Conservation (phyloP, 2,329 filamentous ascomycete genomes). For the Sphaerulina populicola region DNA sequence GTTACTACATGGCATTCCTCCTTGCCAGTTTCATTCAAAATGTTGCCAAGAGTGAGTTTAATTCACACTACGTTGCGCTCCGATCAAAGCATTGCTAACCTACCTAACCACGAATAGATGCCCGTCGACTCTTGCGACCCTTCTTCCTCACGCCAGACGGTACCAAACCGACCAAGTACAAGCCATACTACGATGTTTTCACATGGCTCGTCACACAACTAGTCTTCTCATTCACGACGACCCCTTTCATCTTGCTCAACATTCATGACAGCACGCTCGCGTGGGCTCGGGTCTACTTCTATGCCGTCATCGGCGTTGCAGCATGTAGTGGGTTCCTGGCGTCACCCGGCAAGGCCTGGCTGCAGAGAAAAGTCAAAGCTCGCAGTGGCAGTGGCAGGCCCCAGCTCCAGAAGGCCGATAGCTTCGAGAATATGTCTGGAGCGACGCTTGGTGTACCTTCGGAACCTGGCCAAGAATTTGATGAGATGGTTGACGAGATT, state of each 20-base stretch:
- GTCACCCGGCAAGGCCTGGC: constrained; percentile 60
- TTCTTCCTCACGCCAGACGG: constrained; percentile 82
- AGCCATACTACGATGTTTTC: constrained; percentile 77
- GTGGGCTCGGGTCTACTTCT: constrained; percentile 87
- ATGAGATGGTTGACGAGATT: constrained; percentile 69
- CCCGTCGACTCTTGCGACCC: constrained; percentile 78
- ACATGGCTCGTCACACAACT: constrained; percentile 69
- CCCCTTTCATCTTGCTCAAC: constrained; percentile 76
- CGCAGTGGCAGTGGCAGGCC: constrained; percentile 26
- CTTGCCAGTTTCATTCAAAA: constrained; percentile 88
- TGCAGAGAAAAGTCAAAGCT: constrained; percentile 34
- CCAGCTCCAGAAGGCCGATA: constrained; percentile 24
- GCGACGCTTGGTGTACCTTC: constrained; percentile 67
- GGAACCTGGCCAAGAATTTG: constrained; percentile 66
- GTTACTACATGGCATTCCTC: constrained; percentile 87
- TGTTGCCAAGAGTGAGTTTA: constrained; percentile 74
- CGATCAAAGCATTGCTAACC: constrained; percentile 3
- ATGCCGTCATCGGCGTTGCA: constrained; percentile 61
- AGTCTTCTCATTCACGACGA: constrained; percentile 72
- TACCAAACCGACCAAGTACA: constrained; percentile 57
- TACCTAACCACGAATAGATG: constrained; percentile 50
- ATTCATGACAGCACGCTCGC: constrained; percentile 62
- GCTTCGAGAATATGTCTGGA: constrained; percentile 34
- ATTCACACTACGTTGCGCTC: not conserved
- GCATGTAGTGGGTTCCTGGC: constrained; percentile 66